Conservation (phyloP, 2,329 filamentous ascomycete genomes). For the Didymella keratinophila region DNA sequence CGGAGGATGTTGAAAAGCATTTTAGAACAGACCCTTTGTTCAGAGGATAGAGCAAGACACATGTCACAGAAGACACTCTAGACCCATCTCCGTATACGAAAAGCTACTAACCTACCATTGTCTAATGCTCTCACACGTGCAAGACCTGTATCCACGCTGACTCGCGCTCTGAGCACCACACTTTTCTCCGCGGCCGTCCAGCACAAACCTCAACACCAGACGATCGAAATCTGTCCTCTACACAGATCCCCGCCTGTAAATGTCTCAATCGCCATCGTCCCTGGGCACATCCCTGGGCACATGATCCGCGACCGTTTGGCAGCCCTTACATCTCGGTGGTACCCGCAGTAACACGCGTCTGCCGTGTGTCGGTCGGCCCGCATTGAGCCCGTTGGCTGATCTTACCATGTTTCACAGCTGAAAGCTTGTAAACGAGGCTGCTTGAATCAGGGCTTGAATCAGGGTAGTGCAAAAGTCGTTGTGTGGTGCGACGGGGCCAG, state of each 20-base stretch:
- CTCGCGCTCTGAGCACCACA: background rate
- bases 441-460: conserved; percentile 7
- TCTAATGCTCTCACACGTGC: background rate
- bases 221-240: conserved; percentile 5
- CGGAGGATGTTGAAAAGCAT: background rate
- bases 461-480: background rate
- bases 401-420: conserved; percentile 2
- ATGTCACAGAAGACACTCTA: background rate
- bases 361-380: conserved; percentile 17
- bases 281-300: background rate
- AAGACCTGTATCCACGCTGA: background rate
- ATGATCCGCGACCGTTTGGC: conserved; percentile 5
- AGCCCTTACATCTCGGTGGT: conserved; percentile 18
- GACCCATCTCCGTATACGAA: background rate
- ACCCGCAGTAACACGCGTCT: conserved; percentile 21
- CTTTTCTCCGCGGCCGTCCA: conserved; percentile 2
- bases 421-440: conserved; percentile 8
- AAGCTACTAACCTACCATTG: background rate
- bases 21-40: too few species aligned
- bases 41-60: background rate
- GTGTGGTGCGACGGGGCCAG: conserved; percentile 8
- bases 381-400: conserved; percentile 3
- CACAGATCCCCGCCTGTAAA: background rate
- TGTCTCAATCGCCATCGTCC: background rate
- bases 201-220: background rate